phyloP scores from a whole-genome alignment of 129 eudicot species.

The Artemisia tridentata region DNA sequence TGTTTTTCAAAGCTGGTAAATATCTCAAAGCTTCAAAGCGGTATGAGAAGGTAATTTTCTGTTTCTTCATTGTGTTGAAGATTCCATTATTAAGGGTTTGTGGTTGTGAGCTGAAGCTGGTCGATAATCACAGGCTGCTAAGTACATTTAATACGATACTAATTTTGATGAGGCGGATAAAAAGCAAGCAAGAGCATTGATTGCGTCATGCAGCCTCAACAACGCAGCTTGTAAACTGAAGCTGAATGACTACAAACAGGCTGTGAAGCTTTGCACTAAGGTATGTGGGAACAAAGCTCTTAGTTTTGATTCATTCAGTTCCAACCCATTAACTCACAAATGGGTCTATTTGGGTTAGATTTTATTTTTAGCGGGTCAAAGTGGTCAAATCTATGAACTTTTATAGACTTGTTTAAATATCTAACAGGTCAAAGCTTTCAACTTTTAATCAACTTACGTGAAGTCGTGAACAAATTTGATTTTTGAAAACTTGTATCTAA shows the following conservation, averaged over 20 bases:
- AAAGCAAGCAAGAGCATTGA: slow-evolving; percentile 69
- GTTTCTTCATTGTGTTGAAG: neutral
- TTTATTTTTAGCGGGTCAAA: no score
- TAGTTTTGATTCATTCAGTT: no score
- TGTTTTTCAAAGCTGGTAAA: slow-evolving; percentile 81
- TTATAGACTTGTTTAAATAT: no score
- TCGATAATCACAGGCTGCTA: slow-evolving; percentile 56
- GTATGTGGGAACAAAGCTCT: slow-evolving; percentile 25
- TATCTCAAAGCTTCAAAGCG: slow-evolving; percentile 74
- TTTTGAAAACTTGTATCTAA: no score
- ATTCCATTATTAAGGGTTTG: neutral
- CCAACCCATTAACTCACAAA: no score
- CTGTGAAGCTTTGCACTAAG: slow-evolving; percentile 95
- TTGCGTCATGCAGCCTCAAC: slow-evolving; percentile 72
- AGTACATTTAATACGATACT: slow-evolving; percentile 73
- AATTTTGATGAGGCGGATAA: slow-evolving; percentile 80
- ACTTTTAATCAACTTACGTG: no score
- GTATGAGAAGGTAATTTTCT: slow-evolving; percentile 68
- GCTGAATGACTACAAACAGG: slow-evolving; percentile 85
- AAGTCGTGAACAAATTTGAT: no score
- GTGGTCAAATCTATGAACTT: no score
- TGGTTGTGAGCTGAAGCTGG: neutral
- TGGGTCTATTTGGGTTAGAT: no score
- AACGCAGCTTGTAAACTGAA: slow-evolving; percentile 92
- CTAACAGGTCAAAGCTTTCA: no score